Conservation (phyloP, 1,139 yeast genomes). For the Kodamaea sp. region DNA sequence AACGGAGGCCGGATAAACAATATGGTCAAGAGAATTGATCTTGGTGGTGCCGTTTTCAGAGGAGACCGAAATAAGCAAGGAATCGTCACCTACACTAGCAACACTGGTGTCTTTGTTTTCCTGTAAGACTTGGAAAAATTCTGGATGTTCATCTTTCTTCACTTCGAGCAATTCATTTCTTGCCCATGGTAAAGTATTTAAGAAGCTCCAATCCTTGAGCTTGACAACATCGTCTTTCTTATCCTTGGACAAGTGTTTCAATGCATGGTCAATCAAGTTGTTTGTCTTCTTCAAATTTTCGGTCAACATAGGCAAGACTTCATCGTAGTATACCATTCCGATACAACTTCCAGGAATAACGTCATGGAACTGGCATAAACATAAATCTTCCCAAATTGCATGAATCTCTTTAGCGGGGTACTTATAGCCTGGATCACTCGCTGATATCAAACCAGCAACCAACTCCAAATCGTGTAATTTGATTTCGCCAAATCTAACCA, state of each 20-base stretch:
- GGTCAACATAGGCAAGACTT: constrained; percentile 79
- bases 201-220: constrained; percentile 25
- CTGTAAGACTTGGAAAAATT: constrained; percentile 11
- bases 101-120: constrained; percentile 1
- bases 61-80: constrained; percentile 13
- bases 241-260: constrained; percentile 21
- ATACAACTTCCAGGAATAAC: constrained; percentile 96
- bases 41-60: constrained; percentile 17
- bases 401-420: constrained; percentile 74
- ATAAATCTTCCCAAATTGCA: constrained; percentile 81
- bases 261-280: constrained; percentile 52
- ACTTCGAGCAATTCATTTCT: constrained; percentile 55
- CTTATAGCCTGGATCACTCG: constrained; percentile 50
- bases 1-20: constrained; percentile 52
- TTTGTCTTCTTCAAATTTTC: constrained; percentile 56
- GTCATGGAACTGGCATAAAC: constrained; percentile 94
- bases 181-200: constrained; percentile 72
- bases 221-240: constrained; percentile 14
- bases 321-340: constrained; percentile 89
- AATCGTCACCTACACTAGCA: constrained; percentile 6
- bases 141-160: constrained; percentile 11
- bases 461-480: constrained; percentile 84
- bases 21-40: constrained; percentile 19
- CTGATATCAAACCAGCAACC: constrained; percentile 74
- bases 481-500: constrained; percentile 77